A percentile compares a stretch with the other conserved stretches of the same genome.
phyloP scores from a whole-genome alignment of 805 yeast genomes.

The Saccharomycopsis schoenii region DNA sequence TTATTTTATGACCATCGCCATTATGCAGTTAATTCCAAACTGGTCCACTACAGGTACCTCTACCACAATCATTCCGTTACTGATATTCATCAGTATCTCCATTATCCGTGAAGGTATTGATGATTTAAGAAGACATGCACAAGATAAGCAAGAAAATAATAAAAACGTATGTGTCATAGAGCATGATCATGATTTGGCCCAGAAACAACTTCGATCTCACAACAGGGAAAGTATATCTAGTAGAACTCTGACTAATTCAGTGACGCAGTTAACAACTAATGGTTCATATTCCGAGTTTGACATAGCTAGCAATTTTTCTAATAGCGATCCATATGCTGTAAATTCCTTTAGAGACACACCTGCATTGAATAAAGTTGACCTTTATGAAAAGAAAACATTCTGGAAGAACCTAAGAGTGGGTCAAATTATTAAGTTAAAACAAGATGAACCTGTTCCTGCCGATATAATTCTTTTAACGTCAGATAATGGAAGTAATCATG shows the following conservation, averaged over 20 bases:
- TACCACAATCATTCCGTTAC: constrained; percentile 85
- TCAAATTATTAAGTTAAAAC: constrained; percentile 59
- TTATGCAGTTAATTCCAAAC: constrained; percentile 89
- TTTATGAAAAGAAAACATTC: constrained; percentile 27
- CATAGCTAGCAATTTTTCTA: constrained; percentile 36
- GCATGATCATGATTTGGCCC: constrained; percentile 5
- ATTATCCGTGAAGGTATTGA: constrained; percentile 91
- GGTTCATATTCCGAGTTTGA: constrained; percentile 54
- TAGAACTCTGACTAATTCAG: background rate
- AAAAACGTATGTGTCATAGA: constrained; percentile 22
- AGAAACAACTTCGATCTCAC: constrained; percentile 9
- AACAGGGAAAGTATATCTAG: constrained; percentile 10
- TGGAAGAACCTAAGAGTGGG: constrained; percentile 91
- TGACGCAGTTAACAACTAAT: constrained; percentile 7
- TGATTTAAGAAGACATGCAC: constrained; percentile 77
- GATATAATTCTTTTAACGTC: constrained; percentile 70
- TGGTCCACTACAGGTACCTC: constrained; percentile 97
- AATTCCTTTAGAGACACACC: constrained; percentile 14
- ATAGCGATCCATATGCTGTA: constrained; percentile 2
- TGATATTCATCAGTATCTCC: constrained; percentile 79
- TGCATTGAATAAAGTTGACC: constrained; percentile 25
- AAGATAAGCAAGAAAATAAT: constrained; percentile 79
- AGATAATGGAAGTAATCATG: constrained; percentile 42
- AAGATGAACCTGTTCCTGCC: constrained; percentile 92
- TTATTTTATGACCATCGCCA: constrained; percentile 82